Base-by-base conservation (phyloP, 2,329 filamentous ascomycete genomes). In the Colletotrichum cuscutae region DNA sequence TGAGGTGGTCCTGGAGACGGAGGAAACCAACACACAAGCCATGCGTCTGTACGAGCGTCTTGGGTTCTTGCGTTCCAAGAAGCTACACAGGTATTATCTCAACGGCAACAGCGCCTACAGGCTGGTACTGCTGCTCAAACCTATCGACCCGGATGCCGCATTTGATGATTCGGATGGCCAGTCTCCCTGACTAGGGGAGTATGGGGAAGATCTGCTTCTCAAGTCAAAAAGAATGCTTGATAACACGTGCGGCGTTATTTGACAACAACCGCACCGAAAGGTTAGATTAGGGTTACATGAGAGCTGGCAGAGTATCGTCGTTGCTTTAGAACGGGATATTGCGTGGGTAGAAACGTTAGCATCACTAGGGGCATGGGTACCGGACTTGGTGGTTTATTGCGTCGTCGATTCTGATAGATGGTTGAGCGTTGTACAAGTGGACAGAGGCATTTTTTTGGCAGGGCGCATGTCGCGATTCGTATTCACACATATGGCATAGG, bases 31-130 rank as follows among this genome's bases (percentile, higher is more conserved):
- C 80, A 90, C 91, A 1, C 92, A 95, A 1, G 97, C 95, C 24
- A 94, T 98, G 86, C 93, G 95, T 76, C 86, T 99, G 11, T 99
- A 99, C 82, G 96, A 99, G 82, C 89, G 95, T 1, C 87, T 99
- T 8, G 97, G 97, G 0, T 99, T 99, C 79, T 83, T 98, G 26
- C 89, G 96, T 64, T 97, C 94, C 73, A 99, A 99, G 83, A 94
- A 95, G 73, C 84, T 99, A 65, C 95, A 98, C 82, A 89, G 97
- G 56, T 99, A 99, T 80, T 99, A 99, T 78, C 85, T 99, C 53
- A 99, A 98, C 79, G 97, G 97, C 12, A 99, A 95, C 80, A 97
- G 95, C 68, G 97, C 97, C 2, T 99, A 97, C 81, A 89, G 97
- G 54, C 86, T 99, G 64, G 91, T 98, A 7, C 83, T 99, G 49